These are phyloP conservation scores for Nakataea oryzae DNA, from an alignment of 2,329 filamentous ascomycete genomes.

Conservation along the genomic window DNA sequence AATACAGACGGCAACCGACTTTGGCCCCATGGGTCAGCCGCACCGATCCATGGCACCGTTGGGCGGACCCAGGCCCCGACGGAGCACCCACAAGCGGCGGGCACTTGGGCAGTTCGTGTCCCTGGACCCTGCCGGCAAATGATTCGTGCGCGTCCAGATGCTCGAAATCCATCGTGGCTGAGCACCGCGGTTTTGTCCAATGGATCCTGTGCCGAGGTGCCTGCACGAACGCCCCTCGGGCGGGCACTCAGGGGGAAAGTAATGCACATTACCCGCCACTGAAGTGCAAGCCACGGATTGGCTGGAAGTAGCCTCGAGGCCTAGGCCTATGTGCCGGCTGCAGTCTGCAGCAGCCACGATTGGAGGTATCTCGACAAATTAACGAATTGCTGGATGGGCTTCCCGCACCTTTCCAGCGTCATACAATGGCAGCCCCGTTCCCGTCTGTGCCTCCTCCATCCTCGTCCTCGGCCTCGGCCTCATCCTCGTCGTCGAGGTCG, in stretches of 20 bases:
- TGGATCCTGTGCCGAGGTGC: background rate
- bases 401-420: conserved; percentile 5
- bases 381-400: background rate
- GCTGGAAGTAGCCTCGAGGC: background rate
- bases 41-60: background rate
- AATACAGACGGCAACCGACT: background rate
- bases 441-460: conserved; percentile 12
- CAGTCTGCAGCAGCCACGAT: no score
- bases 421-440: conserved; percentile 14
- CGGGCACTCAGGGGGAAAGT: no score
- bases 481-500: conserved; percentile 65
- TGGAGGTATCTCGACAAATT: background rate
- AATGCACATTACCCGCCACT: no score
- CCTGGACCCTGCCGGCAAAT: no score
- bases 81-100: background rate
- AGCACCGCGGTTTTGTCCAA: background rate
- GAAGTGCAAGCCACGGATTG: background rate
- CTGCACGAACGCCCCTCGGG: no score
- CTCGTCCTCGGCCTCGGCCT: conserved; percentile 20
- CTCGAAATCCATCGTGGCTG: background rate
- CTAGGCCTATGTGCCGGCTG: background rate
- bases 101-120: background rate
- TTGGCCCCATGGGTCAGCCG: background rate
- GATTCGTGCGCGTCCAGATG: no score
- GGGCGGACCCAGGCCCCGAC: no score